phyloP scores from a whole-genome alignment of 495 filamentous ascomycete species.

The Aeminium ludgeri region DNA sequence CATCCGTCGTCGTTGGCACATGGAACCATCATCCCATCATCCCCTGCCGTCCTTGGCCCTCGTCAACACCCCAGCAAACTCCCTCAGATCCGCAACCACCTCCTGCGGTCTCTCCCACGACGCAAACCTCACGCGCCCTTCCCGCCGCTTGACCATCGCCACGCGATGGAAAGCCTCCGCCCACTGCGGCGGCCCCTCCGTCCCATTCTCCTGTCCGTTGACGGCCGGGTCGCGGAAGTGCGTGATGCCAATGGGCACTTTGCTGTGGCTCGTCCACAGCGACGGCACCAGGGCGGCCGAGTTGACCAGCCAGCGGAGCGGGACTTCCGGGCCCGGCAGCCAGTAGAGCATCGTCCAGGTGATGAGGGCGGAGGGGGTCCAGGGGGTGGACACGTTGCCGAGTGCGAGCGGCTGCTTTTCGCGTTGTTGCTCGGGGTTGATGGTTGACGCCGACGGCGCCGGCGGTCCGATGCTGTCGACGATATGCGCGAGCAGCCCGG shows the following conservation, averaged over 20 bases:
- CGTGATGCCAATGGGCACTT: slow-evolving; percentile 22
- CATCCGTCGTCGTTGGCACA: no score
- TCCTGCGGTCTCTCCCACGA: slow-evolving; percentile 24
- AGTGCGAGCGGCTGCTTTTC: slow-evolving; percentile 6
- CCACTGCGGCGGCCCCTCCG: slow-evolving; percentile 17
- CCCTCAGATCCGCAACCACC: slow-evolving; percentile 22
- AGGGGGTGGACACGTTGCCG: slow-evolving; percentile 9
- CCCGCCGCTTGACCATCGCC: slow-evolving; percentile 21
- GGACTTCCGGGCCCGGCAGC: slow-evolving; percentile 25
- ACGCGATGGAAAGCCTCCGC: slow-evolving; percentile 17
- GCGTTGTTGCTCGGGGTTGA: neutral
- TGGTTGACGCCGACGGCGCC: neutral
- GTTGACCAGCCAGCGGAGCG: slow-evolving; percentile 21
- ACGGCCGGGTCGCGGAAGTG: slow-evolving; percentile 14
- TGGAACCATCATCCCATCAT: no score
- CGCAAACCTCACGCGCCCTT: slow-evolving; percentile 17
- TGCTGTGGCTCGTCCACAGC: slow-evolving; percentile 16
- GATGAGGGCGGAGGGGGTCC: slow-evolving; percentile 23
- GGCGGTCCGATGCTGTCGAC: slow-evolving; percentile 20
- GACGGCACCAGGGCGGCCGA: slow-evolving; percentile 1
- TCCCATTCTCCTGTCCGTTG: slow-evolving; percentile 1
- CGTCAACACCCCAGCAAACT: slow-evolving; percentile 16
- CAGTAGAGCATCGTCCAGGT: slow-evolving; percentile 29
- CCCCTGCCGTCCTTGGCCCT: no score
- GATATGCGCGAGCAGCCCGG: slow-evolving; percentile 22